Evolutionary conservation across 441 rosid species (phyloP), one percentile per base, ranked within the genome.

Genomic region (Populus tomentosa): DNA sequence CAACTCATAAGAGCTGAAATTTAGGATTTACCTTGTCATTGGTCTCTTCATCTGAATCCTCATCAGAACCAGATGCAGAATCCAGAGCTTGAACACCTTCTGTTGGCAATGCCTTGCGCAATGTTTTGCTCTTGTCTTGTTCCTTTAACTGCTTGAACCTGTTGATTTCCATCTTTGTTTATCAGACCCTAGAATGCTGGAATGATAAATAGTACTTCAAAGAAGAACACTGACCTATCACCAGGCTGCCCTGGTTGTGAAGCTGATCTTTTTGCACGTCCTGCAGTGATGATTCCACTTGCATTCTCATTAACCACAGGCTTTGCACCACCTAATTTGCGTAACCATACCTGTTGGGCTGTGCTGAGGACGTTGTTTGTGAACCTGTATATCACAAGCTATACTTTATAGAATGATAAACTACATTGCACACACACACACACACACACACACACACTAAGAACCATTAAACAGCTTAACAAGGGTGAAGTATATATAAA

Each of bases 281-380:
- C 98, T 21, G 98, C 97, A 74, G 87, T 90, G 75, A 95, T 95
- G 76, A 91, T 95, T 74, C 92, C 94, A 81, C 87, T 86, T n/a
- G 97, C 93, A 76, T 91, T 89, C 83, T 91, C 95, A 85, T 79
- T 82, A 78, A 92, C 90, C 26, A 81, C 93, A 68, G 98, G 91
- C 80, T 88, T 87, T 76, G 98, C 99, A 75, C 98, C 99, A 42
- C 99, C 99, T 80, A 90, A 82, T 86, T 91, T 92, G 79, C 94
- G 95, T 63, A 95, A 87, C 97, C 97, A 95, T 63, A 95, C 90
- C 82, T 95, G 99, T 81, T 95, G 99, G 18, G 95, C 95, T 0
- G 99, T 95, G 82, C 99, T 95, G 64, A 95, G 95, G 50, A 95
- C 88, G 42, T 95, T 95, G 83, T 95, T 95, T 74, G 94, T 89